Percentiles rank a stretch among this genome's conserved stretches.
phyloP scores from a whole-genome alignment of 1,284 basidiomycete genomes.

The Vanrija sp. region DNA sequence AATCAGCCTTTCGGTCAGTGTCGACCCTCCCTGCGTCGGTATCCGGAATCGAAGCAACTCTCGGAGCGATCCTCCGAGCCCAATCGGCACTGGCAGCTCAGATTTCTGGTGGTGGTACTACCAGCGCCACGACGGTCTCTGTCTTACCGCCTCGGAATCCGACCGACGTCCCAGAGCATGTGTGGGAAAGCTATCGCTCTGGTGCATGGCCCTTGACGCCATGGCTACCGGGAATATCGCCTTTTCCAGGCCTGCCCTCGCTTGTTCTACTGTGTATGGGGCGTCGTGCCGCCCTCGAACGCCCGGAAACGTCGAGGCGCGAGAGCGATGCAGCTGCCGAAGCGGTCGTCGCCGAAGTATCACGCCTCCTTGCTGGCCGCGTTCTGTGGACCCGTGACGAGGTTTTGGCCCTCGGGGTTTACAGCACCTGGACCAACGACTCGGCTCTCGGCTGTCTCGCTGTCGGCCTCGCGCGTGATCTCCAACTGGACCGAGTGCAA shows the following conservation, averaged over 20 bases:
- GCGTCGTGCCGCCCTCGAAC: constrained; percentile 27
- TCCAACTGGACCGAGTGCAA: constrained; percentile 29
- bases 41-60: constrained; percentile 15
- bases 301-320: constrained; percentile 21
- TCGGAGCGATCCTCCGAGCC: constrained; percentile 8
- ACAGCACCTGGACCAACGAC: constrained; percentile 45
- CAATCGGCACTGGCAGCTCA: constrained; percentile 11
- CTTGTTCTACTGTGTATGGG: constrained; percentile 35
- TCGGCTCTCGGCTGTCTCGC: constrained; percentile 32
- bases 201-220: constrained; percentile 44
- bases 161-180: constrained; percentile 25
- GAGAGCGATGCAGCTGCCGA: constrained; percentile 23
- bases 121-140: neutral
- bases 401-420: constrained; percentile 38
- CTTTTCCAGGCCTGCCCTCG: constrained; percentile 30
- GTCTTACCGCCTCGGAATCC: neutral
- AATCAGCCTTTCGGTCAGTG: constrained; percentile 12
- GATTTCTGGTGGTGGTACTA: neutral
- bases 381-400: constrained; percentile 40
- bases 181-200: constrained; percentile 38
- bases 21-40: constrained; percentile 11
- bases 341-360: constrained; percentile 29
- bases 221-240: constrained; percentile 41
- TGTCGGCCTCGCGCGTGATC: constrained; percentile 34
- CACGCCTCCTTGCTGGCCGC: constrained; percentile 23